Base-by-base conservation (phyloP, 345 rosid genomes). In the Nasturtium officinale region DNA sequence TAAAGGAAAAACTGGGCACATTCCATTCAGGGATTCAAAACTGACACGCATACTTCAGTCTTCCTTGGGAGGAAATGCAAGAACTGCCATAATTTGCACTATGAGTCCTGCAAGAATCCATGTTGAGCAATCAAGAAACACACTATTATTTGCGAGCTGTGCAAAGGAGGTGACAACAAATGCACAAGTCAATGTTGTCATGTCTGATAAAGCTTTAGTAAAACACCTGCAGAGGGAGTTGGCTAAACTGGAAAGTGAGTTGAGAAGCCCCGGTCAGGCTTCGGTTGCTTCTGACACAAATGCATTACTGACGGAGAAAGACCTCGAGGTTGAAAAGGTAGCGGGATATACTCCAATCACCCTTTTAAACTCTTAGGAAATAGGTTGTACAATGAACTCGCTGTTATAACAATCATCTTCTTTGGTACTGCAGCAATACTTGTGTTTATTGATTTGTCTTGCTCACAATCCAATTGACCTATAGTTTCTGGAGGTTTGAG, bases 1-100 rank as follows among this genome's bases (percentile, higher is more conserved):
- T 90, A 92, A 90, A 85, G 98, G 89, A 77, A 90, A 87, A 81
- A 89, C 67, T 65, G 97, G 96, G 26, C 97, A 92, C 69, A 73
- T 92, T 79, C 97, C 98, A 28, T 92, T 86, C 43, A 84, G 98
- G 84, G 98, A 92, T 77, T 90, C 98, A 73, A 92, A 92, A 81
- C 79, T 92, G 52, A 92, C 97, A 48, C 93, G 97, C 69, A 92
- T 92, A 77, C 88, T 92, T 60, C 97, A 92, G 78, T 90, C 93
- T 35, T 85, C 97, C 13, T 74, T 92, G 35, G 93, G 93, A 71
- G 98, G 98, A 73, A 89, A 90, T 75, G 93, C 97, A 51, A 85
- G 89, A 84, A 90, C 96, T 69, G 88, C 97, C 63, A 83, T 92
- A 71, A 90, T 92, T 68, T 90, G 98, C 72, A 92, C 98, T 15